Conservation (phyloP, 805 yeast genomes). For the Candida ipomoeae region DNA sequence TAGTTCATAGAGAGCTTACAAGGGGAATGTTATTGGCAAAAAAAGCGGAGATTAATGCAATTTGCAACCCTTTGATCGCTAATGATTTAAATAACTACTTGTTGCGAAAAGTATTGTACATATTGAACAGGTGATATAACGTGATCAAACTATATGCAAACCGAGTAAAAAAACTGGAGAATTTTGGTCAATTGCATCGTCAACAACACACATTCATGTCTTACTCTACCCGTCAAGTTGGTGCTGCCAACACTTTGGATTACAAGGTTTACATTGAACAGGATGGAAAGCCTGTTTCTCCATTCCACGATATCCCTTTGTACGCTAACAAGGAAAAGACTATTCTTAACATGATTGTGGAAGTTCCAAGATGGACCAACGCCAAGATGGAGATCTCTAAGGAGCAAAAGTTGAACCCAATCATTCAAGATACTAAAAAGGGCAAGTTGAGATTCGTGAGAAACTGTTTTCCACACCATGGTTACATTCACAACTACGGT, state of each 20-base stretch:
- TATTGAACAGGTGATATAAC: constrained; percentile 12
- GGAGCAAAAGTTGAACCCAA: constrained; percentile 61
- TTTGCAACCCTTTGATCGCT: constrained; percentile 15
- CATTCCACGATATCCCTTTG: constrained; percentile 77
- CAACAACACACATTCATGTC: constrained; percentile 42
- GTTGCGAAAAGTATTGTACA: constrained; percentile 13
- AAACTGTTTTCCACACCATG: constrained; percentile 78
- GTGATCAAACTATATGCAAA: constrained; percentile 15
- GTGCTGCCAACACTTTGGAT: constrained; percentile 93
- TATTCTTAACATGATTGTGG: constrained; percentile 38
- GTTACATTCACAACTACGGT: constrained; percentile 84
- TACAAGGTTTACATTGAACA: constrained; percentile 87
- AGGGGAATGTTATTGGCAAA: constrained; percentile 46
- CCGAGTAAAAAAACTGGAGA: constrained; percentile 11
- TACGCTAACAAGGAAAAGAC: constrained; percentile 79
- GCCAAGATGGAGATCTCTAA: constrained; percentile 78
- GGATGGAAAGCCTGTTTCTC: constrained; percentile 90
- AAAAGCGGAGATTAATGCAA: constrained; percentile 57
- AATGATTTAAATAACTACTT: constrained; percentile 9
- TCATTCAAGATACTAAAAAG: constrained; percentile 72
- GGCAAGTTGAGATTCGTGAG: constrained; percentile 72
- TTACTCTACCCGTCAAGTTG: constrained; percentile 88
- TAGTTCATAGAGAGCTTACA: constrained; percentile 45
- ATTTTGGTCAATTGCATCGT: constrained; percentile 1
- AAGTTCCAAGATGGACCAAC: constrained; percentile 65